Evolutionary conservation across 306 rosid species (phyloP).

Genomic region (Trifolium fragiferum): DNA sequence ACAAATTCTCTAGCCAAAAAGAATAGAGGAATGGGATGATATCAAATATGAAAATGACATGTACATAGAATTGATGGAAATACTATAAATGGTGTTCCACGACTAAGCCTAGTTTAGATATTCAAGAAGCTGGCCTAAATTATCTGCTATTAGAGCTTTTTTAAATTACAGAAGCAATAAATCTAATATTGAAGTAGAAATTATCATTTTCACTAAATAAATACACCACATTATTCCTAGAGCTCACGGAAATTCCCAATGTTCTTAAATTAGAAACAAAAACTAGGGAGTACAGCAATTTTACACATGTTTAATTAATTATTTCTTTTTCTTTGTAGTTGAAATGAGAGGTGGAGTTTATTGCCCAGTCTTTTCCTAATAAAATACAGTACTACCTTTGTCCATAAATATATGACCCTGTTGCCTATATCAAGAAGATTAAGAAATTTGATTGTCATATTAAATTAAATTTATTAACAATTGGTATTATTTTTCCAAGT

Average conservation of each 20-base stretch:
- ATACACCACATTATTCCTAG: constrained; percentile 20
- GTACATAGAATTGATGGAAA: constrained; percentile 25
- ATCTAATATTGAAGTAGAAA: constrained; percentile 15
- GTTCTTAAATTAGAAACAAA: constrained; percentile 29
- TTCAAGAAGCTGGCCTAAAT: constrained; percentile 11
- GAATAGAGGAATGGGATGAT: background rate
- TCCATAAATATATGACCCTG: background rate
- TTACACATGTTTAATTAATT: constrained; percentile 14
- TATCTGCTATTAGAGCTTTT: constrained; percentile 30
- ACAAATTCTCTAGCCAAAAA: background rate
- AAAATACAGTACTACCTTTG: background rate
- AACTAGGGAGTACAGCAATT: constrained; percentile 17
- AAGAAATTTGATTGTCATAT: background rate
- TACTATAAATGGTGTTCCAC: constrained; percentile 2
- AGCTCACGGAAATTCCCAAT: constrained; percentile 26
- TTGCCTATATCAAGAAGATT: background rate
- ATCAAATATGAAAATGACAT: constrained; percentile 28
- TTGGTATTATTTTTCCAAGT: background rate
- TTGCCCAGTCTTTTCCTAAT: background rate
- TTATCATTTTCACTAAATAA: constrained; percentile 17
- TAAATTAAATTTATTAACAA: background rate
- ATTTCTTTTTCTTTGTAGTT: background rate
- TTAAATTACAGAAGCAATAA: constrained; percentile 25
- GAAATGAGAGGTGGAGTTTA: constrained; percentile 1
- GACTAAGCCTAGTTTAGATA: constrained; percentile 25